Evolutionary conservation across 140 eudicot genomes (phyloP), one percentile per base, ranked within the genome.

Genomic region (Cichorium intybus): DNA sequence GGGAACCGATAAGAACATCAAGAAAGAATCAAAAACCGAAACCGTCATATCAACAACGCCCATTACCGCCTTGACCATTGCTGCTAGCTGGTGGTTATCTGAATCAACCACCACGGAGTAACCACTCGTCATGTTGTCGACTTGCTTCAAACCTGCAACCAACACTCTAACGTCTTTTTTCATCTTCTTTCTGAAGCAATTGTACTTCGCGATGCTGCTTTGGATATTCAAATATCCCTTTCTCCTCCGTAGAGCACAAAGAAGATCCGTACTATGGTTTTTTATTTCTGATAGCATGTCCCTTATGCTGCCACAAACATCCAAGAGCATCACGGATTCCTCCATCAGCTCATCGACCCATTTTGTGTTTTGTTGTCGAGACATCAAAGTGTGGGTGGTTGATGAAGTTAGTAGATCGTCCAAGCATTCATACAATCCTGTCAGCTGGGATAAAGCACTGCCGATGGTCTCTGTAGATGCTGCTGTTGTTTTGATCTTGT

Each of bases 121-220:
- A 8, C 39, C 62, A 27, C 55, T 4, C 3, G 24, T 29, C 66
- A 59, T 46, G 4, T 43, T 69, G 55, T 78, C 83, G 34, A 66
- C 50, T 67, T 69, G 45, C 60, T 85, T 82, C 39, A 82, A 67
- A 27, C 59, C 31, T 23, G 62, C 56, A 28, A 67, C 37, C 29
- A 67, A 66, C 43, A 26, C 62, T 39, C 20, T 75, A 23, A 70
- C 68, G 20, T 74, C 77, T 72, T 68, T 84, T 39, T 55, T 80
- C 69, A 80, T 66, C 35, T 77, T 74, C 80, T 71, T 82, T 60
- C 75, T 71, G 5, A 77, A 76, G 17, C 69, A 73, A 46, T 35
- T 64, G 53, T 76, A 80, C 18, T 60, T 61, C 2, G 20, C 8
- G 11, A 83, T 73, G 20, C 70, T 58, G n/a, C 14, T 66, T 63